Conservation (phyloP, 441 rosid species). For the Mallotus repandus region DNA sequence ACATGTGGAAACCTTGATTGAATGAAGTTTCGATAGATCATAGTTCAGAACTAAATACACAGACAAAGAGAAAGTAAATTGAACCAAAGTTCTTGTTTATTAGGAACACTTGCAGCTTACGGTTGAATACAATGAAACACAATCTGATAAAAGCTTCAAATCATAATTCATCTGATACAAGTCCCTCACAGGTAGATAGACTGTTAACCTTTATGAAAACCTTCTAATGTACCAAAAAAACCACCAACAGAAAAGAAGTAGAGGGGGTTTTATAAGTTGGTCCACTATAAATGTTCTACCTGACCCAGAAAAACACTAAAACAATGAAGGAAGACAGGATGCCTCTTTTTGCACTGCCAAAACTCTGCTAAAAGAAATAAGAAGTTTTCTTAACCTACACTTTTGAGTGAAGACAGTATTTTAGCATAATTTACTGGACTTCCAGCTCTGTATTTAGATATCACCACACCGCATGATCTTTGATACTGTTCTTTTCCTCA, state of each 20-base stretch:
- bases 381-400: not conserved
- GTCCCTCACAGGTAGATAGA: too few species aligned
- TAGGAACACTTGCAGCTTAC: not conserved
- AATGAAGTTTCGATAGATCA: too few species aligned
- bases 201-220: not conserved
- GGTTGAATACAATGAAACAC: not conserved
- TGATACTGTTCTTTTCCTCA: too few species aligned
- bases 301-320: not conserved
- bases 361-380: not conserved
- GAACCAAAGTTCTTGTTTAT: not conserved
- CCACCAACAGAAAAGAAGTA: not conserved
- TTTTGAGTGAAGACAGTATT: not conserved
- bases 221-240: not conserved
- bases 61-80: not conserved
- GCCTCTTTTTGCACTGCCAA: not conserved
- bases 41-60: not conserved
- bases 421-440: not conserved
- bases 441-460: too few species aligned
- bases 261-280: not conserved
- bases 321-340: not conserved
- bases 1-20: too few species aligned
- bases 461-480: too few species aligned
- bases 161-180: not conserved
- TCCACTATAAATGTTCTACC: not conserved
- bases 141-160: not conserved